phyloP scores from a whole-genome alignment of 352 stramenopile genomes.

The Phytophthora pluvialis region DNA sequence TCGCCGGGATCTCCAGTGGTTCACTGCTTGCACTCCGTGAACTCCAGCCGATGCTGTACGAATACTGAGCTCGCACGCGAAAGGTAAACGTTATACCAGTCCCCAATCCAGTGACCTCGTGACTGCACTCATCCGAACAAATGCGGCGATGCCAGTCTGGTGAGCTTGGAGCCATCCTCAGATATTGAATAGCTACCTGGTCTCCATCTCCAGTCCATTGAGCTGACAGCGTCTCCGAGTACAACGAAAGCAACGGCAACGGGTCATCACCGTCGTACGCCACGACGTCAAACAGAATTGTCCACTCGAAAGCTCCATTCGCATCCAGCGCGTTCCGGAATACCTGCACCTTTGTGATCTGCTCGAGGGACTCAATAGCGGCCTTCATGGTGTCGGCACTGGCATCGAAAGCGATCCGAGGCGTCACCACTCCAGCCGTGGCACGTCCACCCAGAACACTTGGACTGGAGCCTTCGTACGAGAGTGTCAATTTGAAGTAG shows the following conservation, averaged over 20 bases:
- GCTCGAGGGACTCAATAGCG: conserved; percentile 77
- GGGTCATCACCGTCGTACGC: conserved; percentile 21
- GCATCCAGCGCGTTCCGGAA: conserved; percentile 35
- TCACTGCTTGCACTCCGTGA: conserved; percentile 58
- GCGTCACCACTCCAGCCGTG: conserved; percentile 41
- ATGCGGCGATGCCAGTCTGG: conserved; percentile 23
- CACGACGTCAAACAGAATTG: conserved; percentile 58
- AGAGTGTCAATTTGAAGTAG: conserved; percentile 60
- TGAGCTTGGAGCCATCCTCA: conserved; percentile 33
- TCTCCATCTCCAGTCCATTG: conserved; percentile 52
- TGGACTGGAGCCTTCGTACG: conserved; percentile 41
- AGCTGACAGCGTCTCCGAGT: conserved; percentile 58
- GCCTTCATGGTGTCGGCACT: conserved; percentile 62
- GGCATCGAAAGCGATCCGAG: conserved; percentile 78
- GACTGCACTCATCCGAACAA: conserved; percentile 37
- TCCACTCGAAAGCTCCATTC: conserved; percentile 53
- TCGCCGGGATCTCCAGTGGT: conserved; percentile 44
- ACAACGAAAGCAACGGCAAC: conserved; percentile 55
- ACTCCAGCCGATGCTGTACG: conserved; percentile 44
- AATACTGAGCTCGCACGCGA: conserved; percentile 55
- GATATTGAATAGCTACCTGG: conserved; percentile 55
- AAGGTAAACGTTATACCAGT: conserved; percentile 49
- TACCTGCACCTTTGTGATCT: conserved; percentile 65
- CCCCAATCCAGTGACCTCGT: conserved; percentile 26
- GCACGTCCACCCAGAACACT: conserved; percentile 30